Percentiles rank a stretch among this genome's conserved stretches.
These are phyloP conservation scores for Calonectria naviculata DNA, from an alignment of 2,329 filamentous ascomycete species.

Conservation along the genomic window DNA sequence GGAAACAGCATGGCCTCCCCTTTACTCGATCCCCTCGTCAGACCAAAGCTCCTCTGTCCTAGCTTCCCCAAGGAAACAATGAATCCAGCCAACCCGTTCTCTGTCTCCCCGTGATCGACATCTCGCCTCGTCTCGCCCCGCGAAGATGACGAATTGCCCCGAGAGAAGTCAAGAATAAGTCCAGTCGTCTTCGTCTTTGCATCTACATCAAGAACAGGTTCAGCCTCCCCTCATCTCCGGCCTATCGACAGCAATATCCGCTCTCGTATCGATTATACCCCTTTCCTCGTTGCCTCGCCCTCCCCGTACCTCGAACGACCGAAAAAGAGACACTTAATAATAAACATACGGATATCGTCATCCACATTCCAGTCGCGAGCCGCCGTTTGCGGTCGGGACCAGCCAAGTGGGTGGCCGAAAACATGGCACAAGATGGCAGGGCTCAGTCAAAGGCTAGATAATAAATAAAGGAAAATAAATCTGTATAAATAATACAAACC, in stretches of 20 bases:
- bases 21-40: neutral
- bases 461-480: too few species aligned
- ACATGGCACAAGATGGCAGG: too few species aligned
- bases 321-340: neutral
- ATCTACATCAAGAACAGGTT: neutral
- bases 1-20: constrained; percentile 9
- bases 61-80: neutral
- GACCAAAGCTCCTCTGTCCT: neutral
- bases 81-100: neutral
- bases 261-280: neutral
- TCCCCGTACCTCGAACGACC: constrained; percentile 1
- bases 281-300: neutral
- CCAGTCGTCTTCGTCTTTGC: neutral
- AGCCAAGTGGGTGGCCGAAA: too few species aligned
- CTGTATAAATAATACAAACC: too few species aligned
- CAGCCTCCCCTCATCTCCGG: too few species aligned
- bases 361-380: constrained; percentile 21
- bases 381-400: constrained; percentile 13
- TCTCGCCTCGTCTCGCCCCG: constrained; percentile 21
- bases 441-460: too few species aligned
- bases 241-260: neutral
- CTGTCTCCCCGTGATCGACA: constrained; percentile 1
- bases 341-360: constrained; percentile 1
- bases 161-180: neutral
- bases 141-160: neutral